Percentiles rank a stretch among this genome's conserved stretches.
phyloP scores from a whole-genome alignment of 176 grass and related monocot genomes.

The Oryza nivara region DNA sequence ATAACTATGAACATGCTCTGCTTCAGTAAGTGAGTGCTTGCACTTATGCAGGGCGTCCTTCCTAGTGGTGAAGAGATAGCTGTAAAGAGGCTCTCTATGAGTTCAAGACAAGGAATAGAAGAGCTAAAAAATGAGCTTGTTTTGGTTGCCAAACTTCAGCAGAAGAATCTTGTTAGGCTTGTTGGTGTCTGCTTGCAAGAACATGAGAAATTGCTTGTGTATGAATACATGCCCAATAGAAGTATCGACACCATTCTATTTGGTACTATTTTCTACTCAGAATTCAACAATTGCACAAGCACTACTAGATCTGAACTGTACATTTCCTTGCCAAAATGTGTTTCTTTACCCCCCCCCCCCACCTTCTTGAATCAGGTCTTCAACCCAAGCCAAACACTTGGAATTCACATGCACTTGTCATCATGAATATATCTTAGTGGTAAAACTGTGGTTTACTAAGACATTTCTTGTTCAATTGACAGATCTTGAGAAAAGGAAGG shows the following conservation, averaged over 20 bases:
- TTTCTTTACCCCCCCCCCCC: neutral
- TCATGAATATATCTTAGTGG: neutral
- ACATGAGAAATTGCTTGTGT: constrained; percentile 49
- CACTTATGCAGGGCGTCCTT: constrained; percentile 40
- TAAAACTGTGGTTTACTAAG: neutral
- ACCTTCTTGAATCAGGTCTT: neutral
- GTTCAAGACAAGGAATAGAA: constrained; percentile 42
- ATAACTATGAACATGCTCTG: neutral
- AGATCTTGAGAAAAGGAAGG: constrained; percentile 45
- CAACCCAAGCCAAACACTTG: neutral
- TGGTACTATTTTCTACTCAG: constrained; percentile 18
- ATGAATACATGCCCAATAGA: constrained; percentile 58
- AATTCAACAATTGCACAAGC: neutral
- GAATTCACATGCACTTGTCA: no score
- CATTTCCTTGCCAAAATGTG: no score
- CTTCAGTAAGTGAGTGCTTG: neutral
- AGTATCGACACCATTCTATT: constrained; percentile 52
- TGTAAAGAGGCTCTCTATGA: constrained; percentile 39
- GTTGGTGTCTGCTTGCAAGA: constrained; percentile 50
- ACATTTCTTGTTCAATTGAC: constrained; percentile 1
- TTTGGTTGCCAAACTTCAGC: constrained; percentile 57
- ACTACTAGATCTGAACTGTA: neutral
- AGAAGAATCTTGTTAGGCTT: constrained; percentile 53
- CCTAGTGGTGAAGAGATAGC: constrained; percentile 49
- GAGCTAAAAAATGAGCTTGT: constrained; percentile 53